Conservation (phyloP, 148 eudicot genomes). For the Persicaria maculosa region DNA sequence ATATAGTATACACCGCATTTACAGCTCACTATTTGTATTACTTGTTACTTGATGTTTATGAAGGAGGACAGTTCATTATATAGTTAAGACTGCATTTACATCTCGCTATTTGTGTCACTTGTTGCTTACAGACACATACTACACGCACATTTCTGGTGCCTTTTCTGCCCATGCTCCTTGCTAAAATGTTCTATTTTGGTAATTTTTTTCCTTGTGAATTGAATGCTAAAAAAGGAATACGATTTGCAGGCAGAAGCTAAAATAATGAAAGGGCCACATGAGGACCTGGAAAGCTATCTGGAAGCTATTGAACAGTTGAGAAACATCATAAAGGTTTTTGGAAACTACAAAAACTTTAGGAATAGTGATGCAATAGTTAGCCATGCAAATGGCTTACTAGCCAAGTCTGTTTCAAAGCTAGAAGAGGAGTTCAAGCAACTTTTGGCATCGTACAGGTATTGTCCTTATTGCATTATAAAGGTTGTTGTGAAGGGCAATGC, state of each 20-base stretch:
- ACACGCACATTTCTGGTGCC: background rate
- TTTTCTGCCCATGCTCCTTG: background rate
- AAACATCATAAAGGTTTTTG: constrained; percentile 67
- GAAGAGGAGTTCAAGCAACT: constrained; percentile 94
- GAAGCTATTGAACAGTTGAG: constrained; percentile 93
- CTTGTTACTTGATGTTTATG: background rate
- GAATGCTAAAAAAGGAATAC: background rate
- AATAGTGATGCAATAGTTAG: constrained; percentile 87
- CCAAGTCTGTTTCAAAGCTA: constrained; percentile 90
- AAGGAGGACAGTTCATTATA: background rate
- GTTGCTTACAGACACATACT: background rate
- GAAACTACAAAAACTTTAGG: constrained; percentile 82
- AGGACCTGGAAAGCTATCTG: constrained; percentile 90
- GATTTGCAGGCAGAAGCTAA: constrained; percentile 78
- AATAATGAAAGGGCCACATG: constrained; percentile 95
- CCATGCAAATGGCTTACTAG: constrained; percentile 66
- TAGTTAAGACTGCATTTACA: background rate
- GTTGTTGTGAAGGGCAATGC: constrained; percentile 1
- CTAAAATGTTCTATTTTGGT: background rate
- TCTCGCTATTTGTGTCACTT: background rate
- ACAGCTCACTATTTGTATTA: background rate
- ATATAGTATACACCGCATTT: background rate
- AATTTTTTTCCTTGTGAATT: background rate
- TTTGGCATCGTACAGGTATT: constrained; percentile 69
- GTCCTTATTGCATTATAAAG: background rate